Conservation (phyloP, 169 alveolate genomes). For the Plasmodium gonderi region DNA sequence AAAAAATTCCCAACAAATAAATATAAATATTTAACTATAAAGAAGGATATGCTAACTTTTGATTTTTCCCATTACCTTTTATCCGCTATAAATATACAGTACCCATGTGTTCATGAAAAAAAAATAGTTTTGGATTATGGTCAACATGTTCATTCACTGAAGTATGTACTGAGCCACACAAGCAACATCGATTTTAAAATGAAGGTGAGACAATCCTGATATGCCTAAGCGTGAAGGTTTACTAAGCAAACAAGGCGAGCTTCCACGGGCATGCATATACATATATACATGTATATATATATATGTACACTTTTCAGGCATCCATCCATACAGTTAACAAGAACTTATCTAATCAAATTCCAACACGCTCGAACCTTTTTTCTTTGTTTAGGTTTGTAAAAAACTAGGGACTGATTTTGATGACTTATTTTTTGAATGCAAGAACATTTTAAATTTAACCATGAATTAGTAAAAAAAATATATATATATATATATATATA, state of each 20-base stretch:
- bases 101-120: background rate
- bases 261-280: background rate
- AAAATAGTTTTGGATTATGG: conserved; percentile 4
- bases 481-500: background rate
- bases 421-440: conserved; percentile 52
- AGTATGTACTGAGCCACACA: conserved; percentile 12
- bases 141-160: conserved; percentile 15
- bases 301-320: background rate
- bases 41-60: conserved; percentile 16
- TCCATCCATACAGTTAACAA: background rate
- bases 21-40: conserved; percentile 22
- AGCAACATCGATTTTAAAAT: conserved; percentile 45
- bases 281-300: background rate
- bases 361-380: background rate
- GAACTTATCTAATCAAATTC: background rate
- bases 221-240: too few relatives aligned
- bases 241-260: too few relatives aligned
- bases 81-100: conserved; percentile 28
- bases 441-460: conserved; percentile 34
- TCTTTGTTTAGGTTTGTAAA: conserved; percentile 65
- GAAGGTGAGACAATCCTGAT: conserved; percentile 14
- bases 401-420: conserved; percentile 55
- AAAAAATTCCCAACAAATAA: conserved; percentile 41
- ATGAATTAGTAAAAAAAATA: background rate
- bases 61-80: conserved; percentile 28